These are phyloP conservation scores for Syzygium malaccense DNA, from an alignment of 441 rosid genomes.

Conservation along the genomic window DNA sequence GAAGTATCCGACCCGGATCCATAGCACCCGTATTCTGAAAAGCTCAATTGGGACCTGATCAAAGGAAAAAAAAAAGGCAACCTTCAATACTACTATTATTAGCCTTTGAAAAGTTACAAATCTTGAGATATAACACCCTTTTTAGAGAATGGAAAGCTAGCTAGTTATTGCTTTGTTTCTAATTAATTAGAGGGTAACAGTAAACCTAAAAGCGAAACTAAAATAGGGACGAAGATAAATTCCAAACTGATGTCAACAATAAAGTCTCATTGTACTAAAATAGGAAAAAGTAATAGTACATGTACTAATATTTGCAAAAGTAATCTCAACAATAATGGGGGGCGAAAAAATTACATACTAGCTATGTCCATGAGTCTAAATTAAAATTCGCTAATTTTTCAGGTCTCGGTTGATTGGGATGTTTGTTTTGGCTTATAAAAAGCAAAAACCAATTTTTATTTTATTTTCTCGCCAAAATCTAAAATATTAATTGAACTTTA, in stretches of 20 bases:
- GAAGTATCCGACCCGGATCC: constrained; percentile 51
- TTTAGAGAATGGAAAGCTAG: not conserved
- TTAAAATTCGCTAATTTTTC: not conserved
- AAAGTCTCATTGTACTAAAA: not conserved
- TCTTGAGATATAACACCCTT: not conserved
- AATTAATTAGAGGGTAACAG: rapidly evolving
- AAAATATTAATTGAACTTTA: not conserved
- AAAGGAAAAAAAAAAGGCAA: not conserved
- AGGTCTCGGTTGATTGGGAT: not conserved
- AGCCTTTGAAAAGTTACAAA: not conserved
- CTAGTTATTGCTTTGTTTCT: not conserved
- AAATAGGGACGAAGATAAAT: not conserved
- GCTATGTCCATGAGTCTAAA: not conserved
- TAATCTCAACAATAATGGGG: not conserved
- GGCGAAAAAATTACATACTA: rapidly evolving
- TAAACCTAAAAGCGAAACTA: not conserved
- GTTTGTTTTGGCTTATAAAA: not conserved
- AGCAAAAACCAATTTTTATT: not conserved
- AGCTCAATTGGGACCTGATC: constrained; percentile 35
- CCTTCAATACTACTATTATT: not conserved
- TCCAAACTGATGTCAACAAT: not conserved
- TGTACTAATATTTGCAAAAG: not conserved
- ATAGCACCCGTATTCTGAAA: constrained; percentile 34
- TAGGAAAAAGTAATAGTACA: not conserved
- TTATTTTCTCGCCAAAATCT: not conserved